Percentiles rank a stretch among this genome's conserved stretches.
Evolutionary conservation across 2,329 filamentous ascomycete genomes (phyloP).

Genomic region (Calonectria hawksworthii): DNA sequence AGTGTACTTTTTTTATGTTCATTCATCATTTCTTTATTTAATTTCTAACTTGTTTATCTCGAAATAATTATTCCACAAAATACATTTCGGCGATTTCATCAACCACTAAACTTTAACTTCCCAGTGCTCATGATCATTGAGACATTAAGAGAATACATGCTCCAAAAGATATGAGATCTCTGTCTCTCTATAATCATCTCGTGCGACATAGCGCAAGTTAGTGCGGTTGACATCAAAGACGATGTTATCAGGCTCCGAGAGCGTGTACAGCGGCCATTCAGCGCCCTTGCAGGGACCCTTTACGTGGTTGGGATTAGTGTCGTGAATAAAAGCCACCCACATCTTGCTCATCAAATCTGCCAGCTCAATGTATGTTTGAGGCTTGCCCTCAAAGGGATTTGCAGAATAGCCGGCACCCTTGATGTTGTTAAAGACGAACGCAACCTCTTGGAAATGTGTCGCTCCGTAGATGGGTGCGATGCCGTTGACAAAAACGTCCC

Average conservation of each 20-base stretch:
- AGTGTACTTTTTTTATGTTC: too few relatives aligned
- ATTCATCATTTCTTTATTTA: too few relatives aligned
- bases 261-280: slow-evolving; percentile 60
- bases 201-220: slow-evolving; percentile 54
- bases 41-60: neutral
- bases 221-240: slow-evolving; percentile 65
- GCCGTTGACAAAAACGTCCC: slow-evolving; percentile 63
- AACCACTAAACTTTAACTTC: neutral
- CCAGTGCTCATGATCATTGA: neutral
- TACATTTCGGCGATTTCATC: neutral
- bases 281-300: slow-evolving; percentile 32
- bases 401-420: slow-evolving; percentile 55
- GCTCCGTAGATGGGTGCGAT: slow-evolving; percentile 54
- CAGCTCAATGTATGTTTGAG: slow-evolving; percentile 53
- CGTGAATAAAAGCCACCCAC: slow-evolving; percentile 62
- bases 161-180: slow-evolving; percentile 56
- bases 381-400: slow-evolving; percentile 57
- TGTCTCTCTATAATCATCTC: slow-evolving; percentile 59
- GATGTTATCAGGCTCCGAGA: slow-evolving; percentile 58
- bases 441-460: slow-evolving; percentile 45
- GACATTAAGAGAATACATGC: slow-evolving; percentile 30
- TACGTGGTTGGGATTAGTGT: slow-evolving; percentile 53
- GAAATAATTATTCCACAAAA: neutral
- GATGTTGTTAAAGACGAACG: slow-evolving; percentile 56
- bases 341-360: slow-evolving; percentile 63